Percentiles rank a stretch among this genome's conserved stretches.
Evolutionary conservation across 208 protist species (phyloP).

Genomic region (Trypanosoma vivax): DNA sequence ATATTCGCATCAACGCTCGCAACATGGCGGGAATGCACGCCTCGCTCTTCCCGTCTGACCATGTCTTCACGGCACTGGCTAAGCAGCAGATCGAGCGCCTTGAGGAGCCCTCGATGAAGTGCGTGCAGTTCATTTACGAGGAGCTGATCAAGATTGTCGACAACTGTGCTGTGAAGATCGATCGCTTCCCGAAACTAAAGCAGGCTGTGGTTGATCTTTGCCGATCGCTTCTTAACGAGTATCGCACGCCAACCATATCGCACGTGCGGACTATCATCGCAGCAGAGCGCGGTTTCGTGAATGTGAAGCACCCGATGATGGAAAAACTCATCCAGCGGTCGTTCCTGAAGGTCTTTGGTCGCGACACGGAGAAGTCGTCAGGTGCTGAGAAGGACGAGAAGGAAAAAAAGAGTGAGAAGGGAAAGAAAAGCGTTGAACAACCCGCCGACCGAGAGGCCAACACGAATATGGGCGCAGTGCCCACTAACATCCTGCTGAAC

Average conservation of each 20-base stretch:
- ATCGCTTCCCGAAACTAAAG: slow-evolving; percentile 89
- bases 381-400: slow-evolving; percentile 1
- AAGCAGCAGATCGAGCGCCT: slow-evolving; percentile 93
- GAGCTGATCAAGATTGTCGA: slow-evolving; percentile 93
- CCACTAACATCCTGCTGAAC: slow-evolving; percentile 69
- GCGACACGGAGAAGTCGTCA: slow-evolving; percentile 3
- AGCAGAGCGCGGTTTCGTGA: slow-evolving; percentile 96
- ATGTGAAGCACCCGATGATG: slow-evolving; percentile 92
- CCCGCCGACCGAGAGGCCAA: slow-evolving; percentile 31
- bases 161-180: slow-evolving; percentile 64
- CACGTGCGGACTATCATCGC: slow-evolving; percentile 93
- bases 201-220: slow-evolving; percentile 81
- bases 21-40: slow-evolving; percentile 95
- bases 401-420: slow-evolving; percentile 26
- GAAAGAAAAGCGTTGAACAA: slow-evolving; percentile 29
- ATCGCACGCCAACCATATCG: slow-evolving; percentile 59
- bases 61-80: slow-evolving; percentile 94
- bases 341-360: slow-evolving; percentile 75
- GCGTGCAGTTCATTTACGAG: slow-evolving; percentile 94
- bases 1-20: slow-evolving; percentile 94
- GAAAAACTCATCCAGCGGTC: slow-evolving; percentile 68
- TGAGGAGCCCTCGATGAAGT: slow-evolving; percentile 93
- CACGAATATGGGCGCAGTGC: slow-evolving; percentile 68
- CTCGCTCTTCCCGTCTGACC: slow-evolving; percentile 96
- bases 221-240: slow-evolving; percentile 75